Percentiles rank a stretch among this genome's conserved stretches.
Conservation (phyloP, 169 alveolate species). For the Plasmodium berghei region DNA sequence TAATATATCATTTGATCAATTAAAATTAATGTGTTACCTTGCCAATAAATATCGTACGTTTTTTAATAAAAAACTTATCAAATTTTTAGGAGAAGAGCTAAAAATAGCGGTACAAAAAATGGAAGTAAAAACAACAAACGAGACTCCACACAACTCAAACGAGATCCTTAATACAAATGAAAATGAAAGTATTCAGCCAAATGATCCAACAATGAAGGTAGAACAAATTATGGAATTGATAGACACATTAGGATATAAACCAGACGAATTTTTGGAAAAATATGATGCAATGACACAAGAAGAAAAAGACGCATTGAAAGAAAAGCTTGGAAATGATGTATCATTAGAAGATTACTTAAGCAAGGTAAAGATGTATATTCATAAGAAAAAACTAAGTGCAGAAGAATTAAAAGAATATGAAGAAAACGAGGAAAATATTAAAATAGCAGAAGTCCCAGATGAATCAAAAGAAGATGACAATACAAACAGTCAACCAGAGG, state of each 20-base stretch:
- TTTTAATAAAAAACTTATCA: slow-evolving; percentile 38
- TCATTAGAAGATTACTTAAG: slow-evolving; percentile 31
- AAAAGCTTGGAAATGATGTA: slow-evolving; percentile 46
- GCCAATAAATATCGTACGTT: slow-evolving; percentile 25
- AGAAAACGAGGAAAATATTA: neutral
- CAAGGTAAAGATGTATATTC: slow-evolving; percentile 16
- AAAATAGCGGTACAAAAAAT: slow-evolving; percentile 29
- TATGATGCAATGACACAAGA: slow-evolving; percentile 40
- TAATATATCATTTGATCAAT: neutral
- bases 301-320: slow-evolving; percentile 31
- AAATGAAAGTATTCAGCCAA: neutral
- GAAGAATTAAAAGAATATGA: neutral
- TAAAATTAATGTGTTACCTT: slow-evolving; percentile 39
- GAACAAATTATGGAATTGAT: slow-evolving; percentile 11
- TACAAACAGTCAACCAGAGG: neutral
- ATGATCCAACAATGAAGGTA: neutral
- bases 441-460: neutral
- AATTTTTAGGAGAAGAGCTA: slow-evolving; percentile 8
- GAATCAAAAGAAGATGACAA: slow-evolving; percentile 1
- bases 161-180: slow-evolving; percentile 24
- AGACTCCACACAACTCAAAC: neutral
- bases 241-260: slow-evolving; percentile 41
- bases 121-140: neutral
- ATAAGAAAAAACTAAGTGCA: slow-evolving; percentile 16
- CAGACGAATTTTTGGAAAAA: slow-evolving; percentile 38